Percentiles rank a stretch among this genome's conserved stretches.
Evolutionary conservation across 2,329 filamentous ascomycete species (phyloP).

Genomic region (Pestalotiopsis sp.): DNA sequence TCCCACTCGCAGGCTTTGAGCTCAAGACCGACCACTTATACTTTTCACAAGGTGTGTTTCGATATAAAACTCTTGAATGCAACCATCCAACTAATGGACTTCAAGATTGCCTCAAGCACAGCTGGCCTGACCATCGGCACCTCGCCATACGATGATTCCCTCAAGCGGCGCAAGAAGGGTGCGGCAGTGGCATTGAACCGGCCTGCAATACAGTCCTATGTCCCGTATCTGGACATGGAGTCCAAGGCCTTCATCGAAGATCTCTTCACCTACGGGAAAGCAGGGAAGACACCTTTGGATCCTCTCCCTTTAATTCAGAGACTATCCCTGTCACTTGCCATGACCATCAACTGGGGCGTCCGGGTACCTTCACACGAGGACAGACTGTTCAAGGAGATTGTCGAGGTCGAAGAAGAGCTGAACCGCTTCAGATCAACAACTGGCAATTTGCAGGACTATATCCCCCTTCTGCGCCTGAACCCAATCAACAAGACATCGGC

Average conservation of each 20-base stretch:
- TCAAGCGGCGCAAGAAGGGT: slow-evolving; percentile 75
- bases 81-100: neutral
- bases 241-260: slow-evolving; percentile 73
- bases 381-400: slow-evolving; percentile 71
- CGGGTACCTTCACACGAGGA: slow-evolving; percentile 73
- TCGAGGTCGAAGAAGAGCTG: slow-evolving; percentile 73
- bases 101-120: slow-evolving; percentile 62
- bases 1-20: slow-evolving; percentile 78
- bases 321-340: slow-evolving; percentile 75
- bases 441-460: slow-evolving; percentile 85
- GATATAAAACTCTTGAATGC: neutral
- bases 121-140: slow-evolving; percentile 84
- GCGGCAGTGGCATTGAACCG: slow-evolving; percentile 79
- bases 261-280: slow-evolving; percentile 64
- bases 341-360: slow-evolving; percentile 80
- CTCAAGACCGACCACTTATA: slow-evolving; percentile 77
- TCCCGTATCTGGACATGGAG: slow-evolving; percentile 82
- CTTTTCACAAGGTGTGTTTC: slow-evolving; percentile 69
- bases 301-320: slow-evolving; percentile 75
- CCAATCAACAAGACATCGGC: slow-evolving; percentile 32
- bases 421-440: slow-evolving; percentile 78
- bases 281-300: slow-evolving; percentile 67
- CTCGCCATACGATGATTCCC: slow-evolving; percentile 82
- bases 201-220: slow-evolving; percentile 75
- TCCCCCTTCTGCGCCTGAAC: slow-evolving; percentile 73